phyloP scores from a whole-genome alignment of 495 filamentous ascomycete genomes.

The Polyplosphaeria fusca region DNA sequence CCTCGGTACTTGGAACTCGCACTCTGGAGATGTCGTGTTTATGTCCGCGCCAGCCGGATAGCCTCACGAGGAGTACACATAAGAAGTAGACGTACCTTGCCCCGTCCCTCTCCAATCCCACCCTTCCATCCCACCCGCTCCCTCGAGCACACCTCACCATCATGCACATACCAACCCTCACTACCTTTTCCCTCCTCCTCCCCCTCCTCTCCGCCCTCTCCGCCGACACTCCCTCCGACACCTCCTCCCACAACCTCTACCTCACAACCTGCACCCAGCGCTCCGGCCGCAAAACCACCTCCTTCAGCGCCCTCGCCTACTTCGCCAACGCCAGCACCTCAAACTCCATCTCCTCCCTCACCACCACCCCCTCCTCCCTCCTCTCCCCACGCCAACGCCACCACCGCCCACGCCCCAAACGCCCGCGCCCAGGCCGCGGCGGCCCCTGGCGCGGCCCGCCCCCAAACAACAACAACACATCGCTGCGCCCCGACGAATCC shows the following conservation, averaged over 20 bases:
- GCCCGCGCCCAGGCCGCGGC: neutral
- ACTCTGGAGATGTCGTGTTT: neutral
- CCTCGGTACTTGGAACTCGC: neutral
- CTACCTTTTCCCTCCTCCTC: neutral
- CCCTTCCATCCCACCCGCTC: neutral
- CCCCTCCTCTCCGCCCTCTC: neutral
- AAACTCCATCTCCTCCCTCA: neutral
- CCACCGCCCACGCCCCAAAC: neutral
- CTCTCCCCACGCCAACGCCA: neutral
- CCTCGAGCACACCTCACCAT: neutral
- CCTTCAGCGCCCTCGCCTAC: neutral
- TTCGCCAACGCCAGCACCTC: neutral
- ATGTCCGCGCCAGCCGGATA: neutral
- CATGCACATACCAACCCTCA: neutral
- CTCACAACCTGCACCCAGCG: neutral
- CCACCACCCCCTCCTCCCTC: neutral
- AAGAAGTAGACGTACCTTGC: neutral
- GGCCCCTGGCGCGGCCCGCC: neutral
- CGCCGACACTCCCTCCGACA: neutral
- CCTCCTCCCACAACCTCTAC: neutral
- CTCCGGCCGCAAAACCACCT: neutral
- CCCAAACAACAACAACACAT: neutral
- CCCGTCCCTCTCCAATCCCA: neutral
- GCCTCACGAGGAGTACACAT: neutral
- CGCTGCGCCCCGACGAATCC: neutral